Percentiles rank a stretch among this genome's conserved stretches.
These are phyloP conservation scores for Austroboletus festivus DNA, from an alignment of 768 basidiomycete species.

Conservation along the genomic window DNA sequence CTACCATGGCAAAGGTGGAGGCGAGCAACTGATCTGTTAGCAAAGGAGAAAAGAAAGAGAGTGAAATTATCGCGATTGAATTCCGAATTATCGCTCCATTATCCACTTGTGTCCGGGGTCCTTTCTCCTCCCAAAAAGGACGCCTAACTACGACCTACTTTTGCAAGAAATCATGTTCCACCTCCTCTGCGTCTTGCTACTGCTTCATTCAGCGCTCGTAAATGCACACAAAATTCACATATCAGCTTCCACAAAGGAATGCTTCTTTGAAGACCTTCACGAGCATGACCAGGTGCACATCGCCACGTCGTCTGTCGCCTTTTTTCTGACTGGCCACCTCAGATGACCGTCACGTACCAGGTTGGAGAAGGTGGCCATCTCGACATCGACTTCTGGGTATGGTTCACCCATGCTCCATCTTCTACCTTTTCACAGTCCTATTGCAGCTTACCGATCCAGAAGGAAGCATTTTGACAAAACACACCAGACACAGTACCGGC, in stretches of 20 bases:
- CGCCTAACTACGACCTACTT: too few relatives aligned
- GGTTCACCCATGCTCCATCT: conserved; percentile 11
- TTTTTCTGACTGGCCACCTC: conserved; percentile 1
- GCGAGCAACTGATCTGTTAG: conserved; percentile 10
- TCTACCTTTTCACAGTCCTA: conserved; percentile 5
- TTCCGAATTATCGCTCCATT: conserved; percentile 5
- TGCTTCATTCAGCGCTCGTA: conserved; percentile 33
- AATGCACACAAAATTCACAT: conserved; percentile 73
- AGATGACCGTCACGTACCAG: conserved; percentile 99
- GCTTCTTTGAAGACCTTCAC: conserved; percentile 95
- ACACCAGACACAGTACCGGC: conserved; percentile 86
- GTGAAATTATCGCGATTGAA: conserved; percentile 26
- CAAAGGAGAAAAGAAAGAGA: conserved; percentile 16
- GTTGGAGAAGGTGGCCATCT: conserved; percentile 95
- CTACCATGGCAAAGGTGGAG: conserved; percentile 46
- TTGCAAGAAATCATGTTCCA: too few relatives aligned
- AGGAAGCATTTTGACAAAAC: conserved; percentile 64
- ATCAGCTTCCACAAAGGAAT: conserved; percentile 79
- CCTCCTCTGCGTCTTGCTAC: conserved; percentile 43
- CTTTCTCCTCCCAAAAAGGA: too few relatives aligned
- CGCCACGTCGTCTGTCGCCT: not conserved
- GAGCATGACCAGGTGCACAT: conserved; percentile 75
- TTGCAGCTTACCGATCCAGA: conserved; percentile 79
- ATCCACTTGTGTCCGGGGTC: conserved; percentile 28
- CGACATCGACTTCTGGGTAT: conserved; percentile 96